phyloP scores from a whole-genome alignment of 495 filamentous ascomycete genomes.

The Lasiosphaeria hispida region DNA sequence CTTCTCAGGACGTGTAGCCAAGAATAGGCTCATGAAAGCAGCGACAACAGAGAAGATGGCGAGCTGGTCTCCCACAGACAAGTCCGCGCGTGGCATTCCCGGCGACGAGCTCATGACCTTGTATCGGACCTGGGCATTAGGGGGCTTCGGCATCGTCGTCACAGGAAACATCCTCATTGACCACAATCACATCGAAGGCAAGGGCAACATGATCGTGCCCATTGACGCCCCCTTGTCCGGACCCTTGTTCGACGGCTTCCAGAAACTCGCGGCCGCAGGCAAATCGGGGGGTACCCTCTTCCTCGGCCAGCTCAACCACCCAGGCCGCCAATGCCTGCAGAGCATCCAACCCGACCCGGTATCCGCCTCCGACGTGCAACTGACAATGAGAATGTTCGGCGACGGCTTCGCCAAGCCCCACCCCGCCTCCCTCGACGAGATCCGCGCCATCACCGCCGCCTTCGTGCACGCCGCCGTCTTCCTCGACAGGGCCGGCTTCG shows the following conservation, averaged over 20 bases:
- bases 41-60: constrained; percentile 62
- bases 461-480: constrained; percentile 59
- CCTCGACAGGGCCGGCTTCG: constrained; percentile 56
- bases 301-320: constrained; percentile 61
- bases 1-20: constrained; percentile 54
- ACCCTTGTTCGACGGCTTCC: constrained; percentile 58
- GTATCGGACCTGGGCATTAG: constrained; percentile 60
- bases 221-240: constrained; percentile 45
- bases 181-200: constrained; percentile 56
- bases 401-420: constrained; percentile 25
- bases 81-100: constrained; percentile 55
- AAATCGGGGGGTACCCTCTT: constrained; percentile 56
- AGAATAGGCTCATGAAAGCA: constrained; percentile 62
- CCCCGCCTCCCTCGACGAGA: constrained; percentile 29
- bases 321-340: constrained; percentile 45
- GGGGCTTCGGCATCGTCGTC: constrained; percentile 54
- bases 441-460: constrained; percentile 21
- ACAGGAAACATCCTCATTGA: constrained; percentile 65
- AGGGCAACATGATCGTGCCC: constrained; percentile 59
- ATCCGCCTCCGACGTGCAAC: constrained; percentile 60
- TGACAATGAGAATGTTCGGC: constrained; percentile 33
- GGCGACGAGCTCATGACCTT: constrained; percentile 54
- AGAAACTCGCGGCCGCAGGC: constrained; percentile 43
- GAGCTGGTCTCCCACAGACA: constrained; percentile 52
- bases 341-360: constrained; percentile 55